Evolutionary conservation across 768 basidiomycete species (phyloP).

Genomic region (Collybiopsis luxurians): DNA sequence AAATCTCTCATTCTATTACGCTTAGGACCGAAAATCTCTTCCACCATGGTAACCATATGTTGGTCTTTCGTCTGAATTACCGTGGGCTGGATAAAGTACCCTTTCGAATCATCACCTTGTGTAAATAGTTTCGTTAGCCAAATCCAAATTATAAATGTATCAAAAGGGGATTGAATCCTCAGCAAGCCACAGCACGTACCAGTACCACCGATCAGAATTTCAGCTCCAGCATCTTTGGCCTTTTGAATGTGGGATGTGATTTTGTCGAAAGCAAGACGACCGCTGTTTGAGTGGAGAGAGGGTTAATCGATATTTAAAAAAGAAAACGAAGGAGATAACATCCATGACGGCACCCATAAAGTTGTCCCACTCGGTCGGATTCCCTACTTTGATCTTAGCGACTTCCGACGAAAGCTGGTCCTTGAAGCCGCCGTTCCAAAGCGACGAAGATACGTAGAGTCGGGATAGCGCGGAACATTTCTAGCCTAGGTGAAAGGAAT

Average conservation of each 20-base stretch:
- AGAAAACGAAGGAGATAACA: constrained; percentile 29
- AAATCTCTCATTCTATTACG: not conserved
- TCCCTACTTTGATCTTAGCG: constrained; percentile 83
- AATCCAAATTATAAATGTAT: too few relatives aligned
- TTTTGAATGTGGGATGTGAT: constrained; percentile 79
- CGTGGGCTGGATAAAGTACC: constrained; percentile 93
- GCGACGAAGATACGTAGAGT: constrained; percentile 81
- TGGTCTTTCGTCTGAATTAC: constrained; percentile 93
- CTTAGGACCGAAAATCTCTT: constrained; percentile 92
- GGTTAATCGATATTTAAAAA: not conserved
- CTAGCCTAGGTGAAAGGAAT: constrained; percentile 53
- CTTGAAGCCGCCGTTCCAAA: constrained; percentile 88
- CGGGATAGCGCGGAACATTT: constrained; percentile 96
- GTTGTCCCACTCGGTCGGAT: constrained; percentile 69
- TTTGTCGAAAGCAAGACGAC: constrained; percentile 85
- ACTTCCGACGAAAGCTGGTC: constrained; percentile 71
- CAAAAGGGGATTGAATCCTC: too few relatives aligned
- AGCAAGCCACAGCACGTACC: constrained; percentile 45
- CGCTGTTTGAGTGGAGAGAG: constrained; percentile 39
- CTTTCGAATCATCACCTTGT: constrained; percentile 82
- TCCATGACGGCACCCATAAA: constrained; percentile 97
- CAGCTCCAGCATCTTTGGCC: constrained; percentile 87
- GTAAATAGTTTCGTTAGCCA: too few relatives aligned
- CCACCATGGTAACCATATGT: constrained; percentile 81
- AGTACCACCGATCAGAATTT: constrained; percentile 83